A percentile compares a stretch with the other conserved stretches of the same genome.
These are phyloP conservation scores for Verticillium nubilum DNA, from an alignment of 2,329 filamentous ascomycete genomes.

Conservation along the genomic window DNA sequence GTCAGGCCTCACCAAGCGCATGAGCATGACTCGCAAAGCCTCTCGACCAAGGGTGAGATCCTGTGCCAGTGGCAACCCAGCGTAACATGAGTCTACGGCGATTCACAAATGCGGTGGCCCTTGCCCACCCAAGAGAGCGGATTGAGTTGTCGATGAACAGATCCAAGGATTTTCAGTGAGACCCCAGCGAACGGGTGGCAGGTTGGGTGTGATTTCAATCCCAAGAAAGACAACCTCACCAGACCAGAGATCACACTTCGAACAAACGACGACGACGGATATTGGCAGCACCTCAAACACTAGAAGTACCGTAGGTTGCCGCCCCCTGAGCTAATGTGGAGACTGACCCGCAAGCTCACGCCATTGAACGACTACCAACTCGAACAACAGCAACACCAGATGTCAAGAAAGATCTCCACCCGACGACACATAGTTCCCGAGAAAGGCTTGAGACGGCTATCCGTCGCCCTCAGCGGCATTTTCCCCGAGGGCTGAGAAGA, in stretches of 20 bases:
- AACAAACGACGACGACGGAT: too few relatives aligned
- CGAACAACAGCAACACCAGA: neutral
- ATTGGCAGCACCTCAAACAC: neutral
- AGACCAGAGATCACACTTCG: neutral
- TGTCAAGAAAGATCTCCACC: neutral
- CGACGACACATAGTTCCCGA: neutral
- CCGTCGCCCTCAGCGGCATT: neutral
- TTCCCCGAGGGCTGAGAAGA: neutral
- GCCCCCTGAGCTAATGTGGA: neutral
- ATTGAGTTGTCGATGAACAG: too few relatives aligned
- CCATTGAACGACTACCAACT: neutral
- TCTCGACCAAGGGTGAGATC: neutral
- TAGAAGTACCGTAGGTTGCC: neutral
- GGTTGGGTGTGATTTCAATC: neutral
- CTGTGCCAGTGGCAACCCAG: neutral
- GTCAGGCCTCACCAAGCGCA: neutral
- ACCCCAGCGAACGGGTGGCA: neutral
- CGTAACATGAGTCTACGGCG: too few relatives aligned
- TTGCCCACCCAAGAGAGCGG: too few relatives aligned
- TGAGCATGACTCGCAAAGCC: neutral
- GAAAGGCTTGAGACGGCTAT: neutral
- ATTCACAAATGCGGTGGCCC: too few relatives aligned
- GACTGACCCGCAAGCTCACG: neutral
- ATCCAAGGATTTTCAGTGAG: too few relatives aligned
- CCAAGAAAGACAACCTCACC: neutral